These are phyloP conservation scores for Lipomyces sp. DNA, from an alignment of 805 yeast species.

Conservation along the genomic window DNA sequence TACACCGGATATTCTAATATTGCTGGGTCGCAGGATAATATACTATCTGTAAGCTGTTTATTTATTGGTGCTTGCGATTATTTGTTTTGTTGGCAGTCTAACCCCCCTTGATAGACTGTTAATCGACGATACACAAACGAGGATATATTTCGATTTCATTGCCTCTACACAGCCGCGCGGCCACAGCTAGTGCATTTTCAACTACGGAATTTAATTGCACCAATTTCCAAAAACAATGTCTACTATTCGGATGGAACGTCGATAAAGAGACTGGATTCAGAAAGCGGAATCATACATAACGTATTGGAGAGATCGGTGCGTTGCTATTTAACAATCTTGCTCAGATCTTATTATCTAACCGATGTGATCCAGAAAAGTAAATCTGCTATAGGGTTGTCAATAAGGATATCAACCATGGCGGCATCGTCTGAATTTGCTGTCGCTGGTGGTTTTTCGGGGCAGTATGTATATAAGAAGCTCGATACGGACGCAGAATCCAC, in stretches of 20 bases:
- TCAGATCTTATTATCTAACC: not conserved
- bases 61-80: no score
- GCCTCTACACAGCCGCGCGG: slow-evolving; percentile 44
- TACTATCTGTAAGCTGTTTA: slow-evolving; percentile 14
- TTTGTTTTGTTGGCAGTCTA: not conserved
- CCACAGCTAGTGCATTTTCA: slow-evolving; percentile 63
- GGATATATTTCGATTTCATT: slow-evolving; percentile 16
- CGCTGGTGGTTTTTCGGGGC: slow-evolving; percentile 63
- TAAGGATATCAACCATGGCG: slow-evolving; percentile 56
- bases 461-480: slow-evolving; percentile 51
- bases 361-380: slow-evolving; percentile 25
- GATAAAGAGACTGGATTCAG: slow-evolving; percentile 41
- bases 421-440: slow-evolving; percentile 52
- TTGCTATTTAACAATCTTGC: slow-evolving; percentile 7
- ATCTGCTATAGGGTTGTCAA: slow-evolving; percentile 33
- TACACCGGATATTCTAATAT: slow-evolving; percentile 32
- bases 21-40: slow-evolving; percentile 26
- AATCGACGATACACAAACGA: slow-evolving; percentile 25
- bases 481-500: slow-evolving; percentile 14
- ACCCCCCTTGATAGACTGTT: slow-evolving; percentile 11
- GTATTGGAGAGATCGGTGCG: slow-evolving; percentile 22
- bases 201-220: slow-evolving; percentile 55
- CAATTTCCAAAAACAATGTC: slow-evolving; percentile 45
- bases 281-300: slow-evolving; percentile 37
- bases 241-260: slow-evolving; percentile 41